Conservation (phyloP, 257 asterid genomes). For the Solanum microdontum region DNA sequence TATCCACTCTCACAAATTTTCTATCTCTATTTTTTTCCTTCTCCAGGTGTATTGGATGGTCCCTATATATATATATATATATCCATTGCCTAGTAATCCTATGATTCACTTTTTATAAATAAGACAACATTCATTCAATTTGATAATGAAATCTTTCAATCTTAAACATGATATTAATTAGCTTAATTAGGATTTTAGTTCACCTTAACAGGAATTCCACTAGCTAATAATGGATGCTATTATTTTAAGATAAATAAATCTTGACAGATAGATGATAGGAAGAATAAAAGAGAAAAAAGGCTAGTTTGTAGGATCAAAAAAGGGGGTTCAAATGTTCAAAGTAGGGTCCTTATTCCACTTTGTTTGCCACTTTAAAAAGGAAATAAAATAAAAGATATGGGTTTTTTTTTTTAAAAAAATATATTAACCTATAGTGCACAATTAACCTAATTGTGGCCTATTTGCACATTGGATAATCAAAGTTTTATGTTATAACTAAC, state of each 20-base stretch:
- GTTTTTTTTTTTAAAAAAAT: not conserved
- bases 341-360: constrained; percentile 11
- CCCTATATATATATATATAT: not conserved
- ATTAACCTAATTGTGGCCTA: not conserved
- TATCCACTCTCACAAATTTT: not conserved
- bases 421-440: not conserved
- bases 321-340: constrained; percentile 8
- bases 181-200: not conserved
- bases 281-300: not conserved
- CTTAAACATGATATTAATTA: not conserved
- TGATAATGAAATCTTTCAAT: constrained; percentile 8
- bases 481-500: not conserved
- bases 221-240: not conserved
- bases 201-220: constrained; percentile 9
- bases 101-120: constrained; percentile 9
- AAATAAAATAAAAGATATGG: not conserved
- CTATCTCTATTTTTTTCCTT: not conserved
- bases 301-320: not conserved
- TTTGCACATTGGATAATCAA: not conserved
- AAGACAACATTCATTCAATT: not conserved
- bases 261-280: constrained; percentile 7
- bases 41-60: constrained; percentile 18
- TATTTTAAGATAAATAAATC: not conserved
- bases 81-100: constrained; percentile 11
- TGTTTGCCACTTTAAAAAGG: constrained; percentile 5